Percentiles rank a stretch among this genome's conserved stretches.
These are phyloP conservation scores for Colletotrichum navitas DNA, from an alignment of 2,329 filamentous ascomycete genomes.

Conservation along the genomic window DNA sequence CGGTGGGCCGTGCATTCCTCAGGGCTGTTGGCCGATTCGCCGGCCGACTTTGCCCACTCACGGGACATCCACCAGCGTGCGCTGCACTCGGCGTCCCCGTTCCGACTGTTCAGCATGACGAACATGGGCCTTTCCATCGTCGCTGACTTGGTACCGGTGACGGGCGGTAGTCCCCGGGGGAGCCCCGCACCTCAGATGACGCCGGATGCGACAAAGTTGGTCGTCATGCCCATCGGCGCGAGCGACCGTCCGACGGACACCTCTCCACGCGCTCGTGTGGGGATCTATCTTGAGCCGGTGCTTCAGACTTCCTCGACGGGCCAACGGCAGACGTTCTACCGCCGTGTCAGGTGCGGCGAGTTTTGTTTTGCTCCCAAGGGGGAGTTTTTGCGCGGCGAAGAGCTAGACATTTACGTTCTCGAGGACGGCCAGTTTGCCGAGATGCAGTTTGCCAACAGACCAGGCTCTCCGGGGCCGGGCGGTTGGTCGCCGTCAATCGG, in stretches of 20 bases:
- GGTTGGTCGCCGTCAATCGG: constrained; percentile 21
- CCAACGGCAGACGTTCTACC: constrained; percentile 22
- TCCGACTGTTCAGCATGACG: constrained; percentile 38
- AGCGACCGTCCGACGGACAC: constrained; percentile 27
- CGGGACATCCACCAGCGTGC: constrained; percentile 35
- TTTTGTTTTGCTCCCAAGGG: constrained; percentile 36
- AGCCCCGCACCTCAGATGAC: constrained; percentile 10
- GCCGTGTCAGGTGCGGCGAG: constrained; percentile 26
- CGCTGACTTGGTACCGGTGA: constrained; percentile 14
- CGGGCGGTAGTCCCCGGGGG: constrained; percentile 1
- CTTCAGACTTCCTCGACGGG: constrained; percentile 14
- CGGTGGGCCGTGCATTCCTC: constrained; percentile 14
- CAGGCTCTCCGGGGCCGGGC: not conserved
- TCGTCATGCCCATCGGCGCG: constrained; percentile 34
- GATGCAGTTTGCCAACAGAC: constrained; percentile 29
- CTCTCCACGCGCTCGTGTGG: constrained; percentile 18
- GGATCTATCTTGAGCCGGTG: constrained; percentile 33
- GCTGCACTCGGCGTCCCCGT: constrained; percentile 24
- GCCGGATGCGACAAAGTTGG: not conserved
- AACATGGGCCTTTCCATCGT: constrained; percentile 38
- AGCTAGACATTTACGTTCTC: constrained; percentile 19
- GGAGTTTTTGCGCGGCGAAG: constrained; percentile 15
- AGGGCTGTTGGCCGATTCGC: constrained; percentile 31
- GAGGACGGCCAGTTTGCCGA: constrained; percentile 37
- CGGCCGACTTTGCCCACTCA: constrained; percentile 31